Conservation (phyloP, 352 stramenopile species). For the Globisporangium alternatum region DNA sequence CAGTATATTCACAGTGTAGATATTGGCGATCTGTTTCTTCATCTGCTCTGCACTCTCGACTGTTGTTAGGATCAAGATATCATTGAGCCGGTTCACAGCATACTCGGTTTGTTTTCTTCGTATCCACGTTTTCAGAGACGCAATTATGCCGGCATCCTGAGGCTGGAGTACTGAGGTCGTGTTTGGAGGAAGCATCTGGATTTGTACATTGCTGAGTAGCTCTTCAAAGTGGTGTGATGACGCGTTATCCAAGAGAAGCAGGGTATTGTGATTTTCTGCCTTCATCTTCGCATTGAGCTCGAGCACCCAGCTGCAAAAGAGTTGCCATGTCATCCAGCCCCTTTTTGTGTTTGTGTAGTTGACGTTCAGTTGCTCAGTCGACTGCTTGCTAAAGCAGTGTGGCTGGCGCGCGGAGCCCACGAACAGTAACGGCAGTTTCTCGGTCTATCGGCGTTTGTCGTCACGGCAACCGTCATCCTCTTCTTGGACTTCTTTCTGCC, state of each 20-base stretch:
- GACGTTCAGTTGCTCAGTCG: not conserved
- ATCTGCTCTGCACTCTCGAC: slow-evolving; percentile 6
- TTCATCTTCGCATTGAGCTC: slow-evolving; percentile 6
- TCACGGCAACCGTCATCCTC: no score
- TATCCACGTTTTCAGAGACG: slow-evolving; percentile 1
- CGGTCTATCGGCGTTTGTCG: not conserved
- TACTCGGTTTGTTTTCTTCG: slow-evolving; percentile 3
- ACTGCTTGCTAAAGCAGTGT: slow-evolving; percentile 5
- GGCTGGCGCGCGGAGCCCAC: not conserved
- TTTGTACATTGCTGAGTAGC: slow-evolving; percentile 4
- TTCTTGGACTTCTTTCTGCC: no score
- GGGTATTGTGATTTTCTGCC: slow-evolving; percentile 1
- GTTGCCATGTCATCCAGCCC: not conserved
- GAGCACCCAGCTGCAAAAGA: slow-evolving; percentile 4
- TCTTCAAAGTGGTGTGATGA: slow-evolving; percentile 2
- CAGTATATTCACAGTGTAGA: slow-evolving; percentile 6
- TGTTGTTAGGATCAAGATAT: slow-evolving; percentile 3
- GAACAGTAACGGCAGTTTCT: slow-evolving; percentile 5
- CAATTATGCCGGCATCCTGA: slow-evolving; percentile 2
- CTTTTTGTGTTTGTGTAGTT: slow-evolving; percentile 7
- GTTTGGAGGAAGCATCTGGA: slow-evolving; percentile 1
- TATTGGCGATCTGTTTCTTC: slow-evolving; percentile 8
- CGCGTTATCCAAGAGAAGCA: slow-evolving; percentile 5
- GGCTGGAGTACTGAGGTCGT: slow-evolving; percentile 4
- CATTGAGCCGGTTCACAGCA: slow-evolving; percentile 5